Conservation (phyloP, 2,329 filamentous ascomycete genomes). For the Fusarium papillatum region DNA sequence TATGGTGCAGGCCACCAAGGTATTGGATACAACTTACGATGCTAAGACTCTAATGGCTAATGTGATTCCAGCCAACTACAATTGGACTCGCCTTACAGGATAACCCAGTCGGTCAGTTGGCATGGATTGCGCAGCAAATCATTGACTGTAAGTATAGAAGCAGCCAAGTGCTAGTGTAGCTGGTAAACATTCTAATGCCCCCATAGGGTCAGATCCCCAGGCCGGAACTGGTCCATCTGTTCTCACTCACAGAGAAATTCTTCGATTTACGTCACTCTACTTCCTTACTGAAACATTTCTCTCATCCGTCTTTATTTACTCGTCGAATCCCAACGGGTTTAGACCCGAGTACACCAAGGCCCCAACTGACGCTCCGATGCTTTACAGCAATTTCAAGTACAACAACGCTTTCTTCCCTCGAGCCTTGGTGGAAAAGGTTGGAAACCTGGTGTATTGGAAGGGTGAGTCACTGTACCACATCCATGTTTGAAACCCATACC, state of each 20-base stretch:
- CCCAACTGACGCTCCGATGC: constrained; percentile 26
- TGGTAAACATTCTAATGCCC: not conserved
- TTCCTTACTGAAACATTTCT: constrained; percentile 42
- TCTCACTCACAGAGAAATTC: constrained; percentile 34
- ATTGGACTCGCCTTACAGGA: constrained; percentile 54
- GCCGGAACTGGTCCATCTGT: constrained; percentile 31
- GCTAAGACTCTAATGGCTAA: not conserved
- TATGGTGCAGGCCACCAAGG: not conserved
- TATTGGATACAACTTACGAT: not conserved
- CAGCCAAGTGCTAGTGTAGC: not conserved
- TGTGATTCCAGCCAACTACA: constrained; percentile 50
- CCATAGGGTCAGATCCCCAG: constrained; percentile 27
- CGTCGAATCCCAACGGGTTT: constrained; percentile 26
- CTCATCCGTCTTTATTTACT: constrained; percentile 35
- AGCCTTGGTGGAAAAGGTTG: constrained; percentile 17
- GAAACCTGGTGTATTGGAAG: constrained; percentile 33
- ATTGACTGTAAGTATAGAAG: constrained; percentile 30
- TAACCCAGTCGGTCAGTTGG: constrained; percentile 57
- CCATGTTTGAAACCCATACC: not conserved
- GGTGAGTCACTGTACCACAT: not conserved
- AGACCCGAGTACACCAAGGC: constrained; percentile 21
- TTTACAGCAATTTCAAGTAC: constrained; percentile 36
- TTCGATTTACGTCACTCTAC: constrained; percentile 39
- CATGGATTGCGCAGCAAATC: constrained; percentile 58
- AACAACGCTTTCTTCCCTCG: constrained; percentile 34